Conservation (phyloP, 192 early-diverging fungal species). For the Rhizoclosmatium sp. region DNA sequence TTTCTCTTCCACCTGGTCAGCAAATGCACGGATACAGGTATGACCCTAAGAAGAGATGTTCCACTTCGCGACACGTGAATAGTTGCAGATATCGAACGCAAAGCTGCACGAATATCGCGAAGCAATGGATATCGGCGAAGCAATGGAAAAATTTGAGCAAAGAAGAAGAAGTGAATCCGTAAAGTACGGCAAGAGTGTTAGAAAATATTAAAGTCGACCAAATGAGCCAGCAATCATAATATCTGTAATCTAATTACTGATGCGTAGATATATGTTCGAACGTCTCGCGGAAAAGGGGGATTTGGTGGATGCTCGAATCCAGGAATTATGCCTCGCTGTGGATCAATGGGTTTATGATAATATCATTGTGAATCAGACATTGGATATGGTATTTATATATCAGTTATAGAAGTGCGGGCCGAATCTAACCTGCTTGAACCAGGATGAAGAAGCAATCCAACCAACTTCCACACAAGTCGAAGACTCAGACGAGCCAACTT, state of each 20-base stretch:
- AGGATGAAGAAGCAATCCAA: constrained; percentile 7
- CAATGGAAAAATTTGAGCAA: not conserved
- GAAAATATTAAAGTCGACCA: not conserved
- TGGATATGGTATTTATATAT: constrained; percentile 4
- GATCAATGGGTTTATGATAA: constrained; percentile 35
- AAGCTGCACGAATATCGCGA: too few relatives aligned
- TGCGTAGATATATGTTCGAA: constrained; percentile 77
- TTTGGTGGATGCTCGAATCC: constrained; percentile 62
- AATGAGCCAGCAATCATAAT: not conserved
- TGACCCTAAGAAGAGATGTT: not conserved
- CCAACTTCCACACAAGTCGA: not conserved
- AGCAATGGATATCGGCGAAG: not conserved
- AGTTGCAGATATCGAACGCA: too few relatives aligned
- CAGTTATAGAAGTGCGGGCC: not conserved
- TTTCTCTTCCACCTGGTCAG: constrained; percentile 49
- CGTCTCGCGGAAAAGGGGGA: constrained; percentile 72
- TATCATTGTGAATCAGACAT: not conserved
- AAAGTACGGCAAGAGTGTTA: not conserved
- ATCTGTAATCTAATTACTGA: not conserved
- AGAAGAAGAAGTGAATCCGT: not conserved
- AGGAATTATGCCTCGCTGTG: constrained; percentile 59
- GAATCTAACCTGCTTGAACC: not conserved
- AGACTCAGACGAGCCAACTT: constrained; percentile 23
- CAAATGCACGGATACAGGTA: constrained; percentile 65
- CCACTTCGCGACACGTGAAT: too few relatives aligned